phyloP scores from a whole-genome alignment of 768 basidiomycete species.

The Russula griseocarnosa region DNA sequence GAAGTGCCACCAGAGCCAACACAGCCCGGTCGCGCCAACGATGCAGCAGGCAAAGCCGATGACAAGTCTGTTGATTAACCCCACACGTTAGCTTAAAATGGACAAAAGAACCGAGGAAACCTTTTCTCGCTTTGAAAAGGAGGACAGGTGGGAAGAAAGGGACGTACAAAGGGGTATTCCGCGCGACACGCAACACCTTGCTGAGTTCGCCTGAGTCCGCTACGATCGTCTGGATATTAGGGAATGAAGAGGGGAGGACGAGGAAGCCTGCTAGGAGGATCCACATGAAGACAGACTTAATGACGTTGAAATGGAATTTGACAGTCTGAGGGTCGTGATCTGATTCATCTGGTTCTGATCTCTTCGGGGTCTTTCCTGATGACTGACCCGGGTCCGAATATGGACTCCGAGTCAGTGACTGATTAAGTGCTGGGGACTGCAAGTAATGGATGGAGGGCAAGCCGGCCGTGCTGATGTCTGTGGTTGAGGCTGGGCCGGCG shows the following conservation, averaged over 20 bases:
- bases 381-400: neutral
- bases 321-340: too few species aligned
- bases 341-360: too few species aligned
- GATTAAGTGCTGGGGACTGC: too few species aligned
- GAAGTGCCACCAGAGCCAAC: constrained; percentile 16
- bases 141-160: neutral
- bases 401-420: neutral
- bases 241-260: constrained; percentile 21
- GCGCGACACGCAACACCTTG: neutral
- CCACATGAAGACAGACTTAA: constrained; percentile 20
- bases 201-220: neutral
- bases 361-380: neutral
- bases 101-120: neutral
- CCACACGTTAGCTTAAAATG: neutral
- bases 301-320: too few species aligned
- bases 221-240: neutral
- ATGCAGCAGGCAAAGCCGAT: constrained; percentile 14
- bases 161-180: constrained; percentile 18
- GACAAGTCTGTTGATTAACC: constrained; percentile 7
- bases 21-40: constrained; percentile 19
- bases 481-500: neutral
- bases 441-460: neutral
- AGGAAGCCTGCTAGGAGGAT: constrained; percentile 24
- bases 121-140: neutral
- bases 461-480: neutral